Evolutionary conservation across 306 rosid species (phyloP).

Genomic region (Quercus rubra): DNA sequence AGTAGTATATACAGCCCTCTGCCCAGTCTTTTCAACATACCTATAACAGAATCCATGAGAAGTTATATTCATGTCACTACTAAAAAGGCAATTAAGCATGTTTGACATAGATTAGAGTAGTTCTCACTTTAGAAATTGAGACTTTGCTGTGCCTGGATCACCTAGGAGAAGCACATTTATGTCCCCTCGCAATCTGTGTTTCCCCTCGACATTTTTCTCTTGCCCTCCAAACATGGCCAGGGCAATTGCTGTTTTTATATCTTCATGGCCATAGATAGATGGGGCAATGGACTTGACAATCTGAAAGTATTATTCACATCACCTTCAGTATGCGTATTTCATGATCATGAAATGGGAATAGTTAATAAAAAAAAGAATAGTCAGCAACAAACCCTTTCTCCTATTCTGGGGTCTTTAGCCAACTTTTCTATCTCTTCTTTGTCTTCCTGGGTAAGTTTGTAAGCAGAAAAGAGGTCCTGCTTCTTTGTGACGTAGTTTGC

Average conservation of each 20-base stretch:
- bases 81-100: background rate
- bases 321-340: constrained; percentile 7
- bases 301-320: constrained; percentile 39
- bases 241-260: constrained; percentile 93
- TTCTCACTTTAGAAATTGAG: constrained; percentile 96
- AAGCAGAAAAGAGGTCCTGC: constrained; percentile 94
- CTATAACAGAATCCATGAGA: constrained; percentile 26
- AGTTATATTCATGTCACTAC: constrained; percentile 1
- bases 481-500: constrained; percentile 88
- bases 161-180: constrained; percentile 94
- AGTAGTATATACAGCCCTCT: constrained; percentile 96
- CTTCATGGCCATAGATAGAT: constrained; percentile 92
- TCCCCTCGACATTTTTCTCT: constrained; percentile 90
- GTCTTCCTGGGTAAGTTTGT: constrained; percentile 95
- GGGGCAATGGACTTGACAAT: constrained; percentile 93
- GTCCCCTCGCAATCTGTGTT: constrained; percentile 87
- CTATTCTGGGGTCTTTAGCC: constrained; percentile 89
- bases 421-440: constrained; percentile 76
- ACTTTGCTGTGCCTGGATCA: constrained; percentile 99
- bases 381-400: constrained; percentile 78
- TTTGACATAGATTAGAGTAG: constrained; percentile 1
- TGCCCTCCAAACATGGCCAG: constrained; percentile 99
- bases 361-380: background rate
- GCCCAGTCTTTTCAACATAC: constrained; percentile 97
- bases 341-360: background rate